These are phyloP conservation scores for Pseudogymnoascus pannorum DNA, from an alignment of 2,329 filamentous ascomycete species.

Conservation along the genomic window DNA sequence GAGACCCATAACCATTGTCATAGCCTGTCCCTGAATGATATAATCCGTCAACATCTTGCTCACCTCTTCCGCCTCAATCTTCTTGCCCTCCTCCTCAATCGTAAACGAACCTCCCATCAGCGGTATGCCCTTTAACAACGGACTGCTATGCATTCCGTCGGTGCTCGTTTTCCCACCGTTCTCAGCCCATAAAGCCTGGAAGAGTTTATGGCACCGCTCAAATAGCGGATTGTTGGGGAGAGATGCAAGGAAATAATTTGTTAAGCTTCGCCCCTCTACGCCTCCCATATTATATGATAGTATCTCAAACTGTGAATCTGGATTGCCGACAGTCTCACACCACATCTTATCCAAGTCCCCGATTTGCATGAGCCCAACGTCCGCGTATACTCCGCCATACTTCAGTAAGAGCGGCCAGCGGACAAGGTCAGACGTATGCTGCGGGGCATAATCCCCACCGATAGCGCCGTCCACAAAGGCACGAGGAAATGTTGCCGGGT, in stretches of 20 bases:
- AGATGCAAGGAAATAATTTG: slow-evolving; percentile 43
- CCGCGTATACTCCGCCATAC: slow-evolving; percentile 52
- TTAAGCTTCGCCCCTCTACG: slow-evolving; percentile 31
- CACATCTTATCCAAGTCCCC: slow-evolving; percentile 49
- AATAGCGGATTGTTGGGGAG: slow-evolving; percentile 40
- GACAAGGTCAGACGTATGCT: slow-evolving; percentile 52
- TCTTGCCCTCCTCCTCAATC: slow-evolving; percentile 28
- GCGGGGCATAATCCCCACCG: slow-evolving; percentile 41
- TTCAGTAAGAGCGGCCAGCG: slow-evolving; percentile 48
- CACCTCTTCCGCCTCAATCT: slow-evolving; percentile 33
- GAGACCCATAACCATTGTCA: slow-evolving; percentile 44
- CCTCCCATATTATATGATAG: slow-evolving; percentile 38
- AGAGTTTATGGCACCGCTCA: slow-evolving; percentile 39
- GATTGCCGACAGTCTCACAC: slow-evolving; percentile 40
- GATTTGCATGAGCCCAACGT: slow-evolving; percentile 50
- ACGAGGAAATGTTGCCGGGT: slow-evolving; percentile 38
- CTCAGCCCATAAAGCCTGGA: slow-evolving; percentile 44
- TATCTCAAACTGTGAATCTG: slow-evolving; percentile 39
- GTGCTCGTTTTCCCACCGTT: slow-evolving; percentile 40
- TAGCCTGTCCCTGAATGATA: slow-evolving; percentile 48
- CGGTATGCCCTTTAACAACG: slow-evolving; percentile 39
- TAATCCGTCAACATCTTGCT: slow-evolving; percentile 46
- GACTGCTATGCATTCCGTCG: slow-evolving; percentile 42
- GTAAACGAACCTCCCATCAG: slow-evolving; percentile 27
- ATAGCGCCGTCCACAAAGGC: slow-evolving; percentile 45